These are phyloP conservation scores for Phaffia tasmanica DNA, from an alignment of 768 basidiomycete genomes.

Conservation along the genomic window DNA sequence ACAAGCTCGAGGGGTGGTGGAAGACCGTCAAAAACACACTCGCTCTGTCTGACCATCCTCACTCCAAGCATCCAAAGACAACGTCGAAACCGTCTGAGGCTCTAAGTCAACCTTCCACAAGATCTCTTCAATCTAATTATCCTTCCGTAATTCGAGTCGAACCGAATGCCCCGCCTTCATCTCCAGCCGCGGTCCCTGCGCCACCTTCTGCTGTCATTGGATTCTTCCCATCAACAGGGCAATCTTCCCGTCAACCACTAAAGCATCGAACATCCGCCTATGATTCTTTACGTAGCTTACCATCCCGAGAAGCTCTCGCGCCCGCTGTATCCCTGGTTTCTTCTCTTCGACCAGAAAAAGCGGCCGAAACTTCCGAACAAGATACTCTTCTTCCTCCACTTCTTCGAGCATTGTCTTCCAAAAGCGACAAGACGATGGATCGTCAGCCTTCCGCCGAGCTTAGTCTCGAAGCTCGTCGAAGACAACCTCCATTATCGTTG, in stretches of 20 bases:
- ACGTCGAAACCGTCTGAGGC: neutral
- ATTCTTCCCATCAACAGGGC: constrained; percentile 6
- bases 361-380: constrained; percentile 17
- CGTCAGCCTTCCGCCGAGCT: constrained; percentile 26
- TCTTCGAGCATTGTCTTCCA: constrained; percentile 18
- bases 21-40: constrained; percentile 38
- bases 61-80: neutral
- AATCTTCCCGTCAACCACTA: too few species aligned
- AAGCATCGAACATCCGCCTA: constrained; percentile 3
- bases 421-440: constrained; percentile 24
- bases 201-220: constrained; percentile 12
- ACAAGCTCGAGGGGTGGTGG: constrained; percentile 41
- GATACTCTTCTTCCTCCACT: constrained; percentile 6
- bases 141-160: neutral
- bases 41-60: constrained; percentile 1
- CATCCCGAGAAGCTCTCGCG: neutral
- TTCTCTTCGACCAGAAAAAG: constrained; percentile 11
- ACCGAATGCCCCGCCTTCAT: neutral
- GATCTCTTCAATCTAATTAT: neutral
- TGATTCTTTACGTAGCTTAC: constrained; percentile 1
- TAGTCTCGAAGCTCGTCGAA: constrained; percentile 35
- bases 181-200: neutral
- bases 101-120: neutral
- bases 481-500: constrained; percentile 35
- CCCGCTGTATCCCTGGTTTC: neutral